These are phyloP conservation scores for Claviceps pusilla DNA, from an alignment of 2,329 filamentous ascomycete species.

Conservation along the genomic window DNA sequence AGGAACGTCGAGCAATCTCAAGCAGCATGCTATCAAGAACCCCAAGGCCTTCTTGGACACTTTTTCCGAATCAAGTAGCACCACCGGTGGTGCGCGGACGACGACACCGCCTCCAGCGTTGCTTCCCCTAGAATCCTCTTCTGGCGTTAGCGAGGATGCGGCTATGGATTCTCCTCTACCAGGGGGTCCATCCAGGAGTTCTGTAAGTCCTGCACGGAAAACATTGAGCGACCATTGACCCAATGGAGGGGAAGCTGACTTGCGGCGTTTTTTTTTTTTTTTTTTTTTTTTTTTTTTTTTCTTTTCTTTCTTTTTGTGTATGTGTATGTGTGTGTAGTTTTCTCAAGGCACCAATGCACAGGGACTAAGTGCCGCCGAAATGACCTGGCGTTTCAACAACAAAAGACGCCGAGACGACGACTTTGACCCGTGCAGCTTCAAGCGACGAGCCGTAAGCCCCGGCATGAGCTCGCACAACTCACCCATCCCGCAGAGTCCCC, in stretches of 20 bases:
- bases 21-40: slow-evolving; percentile 56
- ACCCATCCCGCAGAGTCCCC: slow-evolving; percentile 71
- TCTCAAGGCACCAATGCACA: slow-evolving; percentile 20
- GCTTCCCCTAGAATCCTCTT: slow-evolving; percentile 43
- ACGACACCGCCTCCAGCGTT: slow-evolving; percentile 54
- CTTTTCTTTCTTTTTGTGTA: too few relatives aligned
- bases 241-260: not conserved
- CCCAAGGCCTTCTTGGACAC: slow-evolving; percentile 63
- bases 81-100: slow-evolving; percentile 30
- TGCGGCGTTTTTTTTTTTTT: too few relatives aligned
- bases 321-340: not conserved
- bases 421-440: slow-evolving; percentile 75
- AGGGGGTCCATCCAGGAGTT: slow-evolving; percentile 20
- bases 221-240: too few relatives aligned
- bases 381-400: slow-evolving; percentile 61
- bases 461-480: slow-evolving; percentile 85
- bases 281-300: too few relatives aligned
- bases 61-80: slow-evolving; percentile 53
- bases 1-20: slow-evolving; percentile 51
- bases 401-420: slow-evolving; percentile 86
- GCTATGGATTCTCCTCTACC: slow-evolving; percentile 54
- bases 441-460: slow-evolving; percentile 79
- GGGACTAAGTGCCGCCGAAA: slow-evolving; percentile 55
- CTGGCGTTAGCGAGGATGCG: slow-evolving; percentile 52
- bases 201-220: slow-evolving; percentile 7